phyloP scores from a whole-genome alignment of 352 stramenopile genomes.

The Globisporangium carolinianum region DNA sequence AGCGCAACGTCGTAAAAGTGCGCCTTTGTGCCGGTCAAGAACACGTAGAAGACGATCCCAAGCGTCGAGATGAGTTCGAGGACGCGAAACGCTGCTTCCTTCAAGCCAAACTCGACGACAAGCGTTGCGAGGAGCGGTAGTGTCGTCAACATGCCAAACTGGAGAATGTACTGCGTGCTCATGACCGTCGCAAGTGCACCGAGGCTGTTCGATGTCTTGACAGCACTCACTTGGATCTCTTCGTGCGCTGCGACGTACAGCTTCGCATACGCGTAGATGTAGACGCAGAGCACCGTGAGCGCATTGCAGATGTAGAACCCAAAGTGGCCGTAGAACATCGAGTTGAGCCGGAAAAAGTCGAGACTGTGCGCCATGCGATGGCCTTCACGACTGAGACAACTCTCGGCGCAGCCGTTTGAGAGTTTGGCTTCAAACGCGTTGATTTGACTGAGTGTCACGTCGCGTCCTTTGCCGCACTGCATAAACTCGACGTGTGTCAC shows the following conservation, averaged over 20 bases:
- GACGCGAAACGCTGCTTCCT: slow-evolving; percentile 65
- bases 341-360: slow-evolving; percentile 85
- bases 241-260: slow-evolving; percentile 74
- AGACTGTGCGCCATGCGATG: slow-evolving; percentile 71
- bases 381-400: slow-evolving; percentile 72
- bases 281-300: slow-evolving; percentile 81
- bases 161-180: slow-evolving; percentile 83
- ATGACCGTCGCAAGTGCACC: slow-evolving; percentile 68
- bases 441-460: slow-evolving; percentile 85
- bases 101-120: slow-evolving; percentile 76
- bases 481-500: slow-evolving; percentile 86
- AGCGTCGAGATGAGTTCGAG: slow-evolving; percentile 72
- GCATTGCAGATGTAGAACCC: slow-evolving; percentile 88
- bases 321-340: slow-evolving; percentile 86
- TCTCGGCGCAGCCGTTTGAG: slow-evolving; percentile 78
- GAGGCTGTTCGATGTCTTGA: slow-evolving; percentile 54
- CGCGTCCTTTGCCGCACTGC: slow-evolving; percentile 84
- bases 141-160: slow-evolving; percentile 83
- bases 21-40: slow-evolving; percentile 80
- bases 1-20: slow-evolving; percentile 85
- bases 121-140: slow-evolving; percentile 72
- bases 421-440: slow-evolving; percentile 87
- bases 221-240: slow-evolving; percentile 46
- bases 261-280: slow-evolving; percentile 82
- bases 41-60: slow-evolving; percentile 85